Evolutionary conservation across 1,139 yeast genomes (phyloP).

Genomic region (Geotrichum reessii): DNA sequence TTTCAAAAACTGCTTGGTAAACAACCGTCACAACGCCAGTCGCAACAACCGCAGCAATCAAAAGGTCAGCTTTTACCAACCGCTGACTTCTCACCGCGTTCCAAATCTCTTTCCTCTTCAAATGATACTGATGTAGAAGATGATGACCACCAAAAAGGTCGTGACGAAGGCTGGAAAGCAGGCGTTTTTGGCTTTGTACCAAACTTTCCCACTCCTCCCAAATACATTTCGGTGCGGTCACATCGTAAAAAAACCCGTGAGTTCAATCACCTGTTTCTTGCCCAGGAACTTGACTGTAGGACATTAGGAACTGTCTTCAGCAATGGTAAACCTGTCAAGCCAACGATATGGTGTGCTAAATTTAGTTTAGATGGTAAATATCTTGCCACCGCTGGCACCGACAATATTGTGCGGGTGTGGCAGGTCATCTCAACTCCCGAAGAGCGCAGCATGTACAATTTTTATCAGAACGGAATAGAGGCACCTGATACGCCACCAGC

Average conservation of each 20-base stretch:
- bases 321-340: not conserved
- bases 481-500: not conserved
- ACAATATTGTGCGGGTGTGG: slow-evolving; percentile 65
- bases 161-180: slow-evolving; percentile 37
- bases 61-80: not conserved
- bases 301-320: not conserved
- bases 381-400: slow-evolving; percentile 79
- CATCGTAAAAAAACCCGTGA: slow-evolving; percentile 33
- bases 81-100: not conserved
- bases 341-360: slow-evolving; percentile 59
- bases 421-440: slow-evolving; percentile 52
- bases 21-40: slow-evolving; percentile 6
- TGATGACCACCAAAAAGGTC: not conserved
- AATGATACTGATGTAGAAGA: not conserved
- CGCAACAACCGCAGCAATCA: not conserved
- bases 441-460: slow-evolving; percentile 22
- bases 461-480: not conserved
- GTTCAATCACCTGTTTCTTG: slow-evolving; percentile 60
- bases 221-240: slow-evolving; percentile 36
- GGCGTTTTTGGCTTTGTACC: slow-evolving; percentile 33
- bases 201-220: slow-evolving; percentile 32
- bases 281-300: slow-evolving; percentile 58
- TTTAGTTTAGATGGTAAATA: slow-evolving; percentile 77
- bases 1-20: not conserved
- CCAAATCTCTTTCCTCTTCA: not conserved